phyloP scores from a whole-genome alignment of 2,329 filamentous ascomycete species.

The Fusarium falciforme region DNA sequence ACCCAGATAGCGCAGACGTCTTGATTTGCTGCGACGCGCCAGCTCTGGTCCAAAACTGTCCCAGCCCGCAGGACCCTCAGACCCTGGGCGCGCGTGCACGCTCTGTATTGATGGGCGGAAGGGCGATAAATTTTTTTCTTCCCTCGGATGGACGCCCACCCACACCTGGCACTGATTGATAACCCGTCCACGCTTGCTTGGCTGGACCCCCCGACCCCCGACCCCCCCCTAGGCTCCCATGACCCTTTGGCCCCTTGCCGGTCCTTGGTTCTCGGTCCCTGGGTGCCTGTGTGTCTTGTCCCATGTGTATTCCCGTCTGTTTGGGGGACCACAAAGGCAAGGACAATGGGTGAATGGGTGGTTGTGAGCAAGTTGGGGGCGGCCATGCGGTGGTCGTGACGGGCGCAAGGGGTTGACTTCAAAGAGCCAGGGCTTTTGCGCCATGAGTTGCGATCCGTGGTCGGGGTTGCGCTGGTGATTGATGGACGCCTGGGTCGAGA shows the following conservation, averaged over 20 bases:
- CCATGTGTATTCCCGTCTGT: neutral
- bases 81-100: constrained; percentile 19
- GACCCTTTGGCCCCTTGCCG: constrained; percentile 9
- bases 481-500: constrained; percentile 35
- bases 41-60: constrained; percentile 8
- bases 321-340: constrained; percentile 8
- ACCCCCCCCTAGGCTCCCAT: neutral
- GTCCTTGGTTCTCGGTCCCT: constrained; percentile 17
- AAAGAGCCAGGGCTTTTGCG: constrained; percentile 21
- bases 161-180: constrained; percentile 28
- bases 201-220: neutral
- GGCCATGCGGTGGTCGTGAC: constrained; percentile 32
- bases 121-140: constrained; percentile 1
- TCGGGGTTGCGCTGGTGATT: constrained; percentile 36
- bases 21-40: constrained; percentile 29
- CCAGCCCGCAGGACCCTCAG: constrained; percentile 11
- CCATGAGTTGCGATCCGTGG: constrained; percentile 36
- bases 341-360: neutral
- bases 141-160: constrained; percentile 1
- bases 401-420: constrained; percentile 33
- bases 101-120: constrained; percentile 1
- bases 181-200: constrained; percentile 19
- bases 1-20: constrained; percentile 34
- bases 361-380: constrained; percentile 31
- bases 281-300: constrained; percentile 8